Evolutionary conservation across 805 yeast genomes (phyloP).

Genomic region (Sugiyamaella lignohabitans): DNA sequence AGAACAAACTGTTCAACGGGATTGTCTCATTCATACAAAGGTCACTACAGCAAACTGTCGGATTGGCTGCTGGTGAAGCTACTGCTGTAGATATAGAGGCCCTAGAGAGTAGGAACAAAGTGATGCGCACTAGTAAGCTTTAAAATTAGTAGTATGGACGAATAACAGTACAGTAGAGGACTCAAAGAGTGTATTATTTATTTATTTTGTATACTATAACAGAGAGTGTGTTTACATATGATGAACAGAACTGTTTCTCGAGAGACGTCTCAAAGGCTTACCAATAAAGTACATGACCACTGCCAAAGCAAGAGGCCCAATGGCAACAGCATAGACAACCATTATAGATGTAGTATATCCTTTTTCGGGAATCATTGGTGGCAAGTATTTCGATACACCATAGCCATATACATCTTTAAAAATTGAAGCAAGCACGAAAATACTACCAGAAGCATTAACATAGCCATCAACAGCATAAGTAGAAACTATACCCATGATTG

Average conservation of each 20-base stretch:
- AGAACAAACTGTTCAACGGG: no score
- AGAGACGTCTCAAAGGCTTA: constrained; percentile 4
- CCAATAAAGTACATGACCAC: constrained; percentile 9
- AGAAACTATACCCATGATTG: constrained; percentile 2
- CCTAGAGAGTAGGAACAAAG: no score
- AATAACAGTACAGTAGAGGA: no score
- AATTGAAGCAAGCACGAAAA: constrained; percentile 9
- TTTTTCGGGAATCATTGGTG: constrained; percentile 1
- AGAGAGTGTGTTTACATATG: constrained; percentile 4
- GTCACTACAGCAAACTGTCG: no score
- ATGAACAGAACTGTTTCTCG: constrained; percentile 10
- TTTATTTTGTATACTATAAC: no score
- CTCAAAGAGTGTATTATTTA: no score
- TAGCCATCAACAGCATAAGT: constrained; percentile 11
- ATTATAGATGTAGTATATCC: constrained; percentile 8
- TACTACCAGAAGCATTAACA: constrained; percentile 6
- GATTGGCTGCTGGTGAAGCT: no score
- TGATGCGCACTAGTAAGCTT: no score
- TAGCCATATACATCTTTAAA: constrained; percentile 9
- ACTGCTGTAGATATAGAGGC: no score
- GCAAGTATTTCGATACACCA: constrained; percentile 8
- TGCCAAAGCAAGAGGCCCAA: constrained; percentile 1
- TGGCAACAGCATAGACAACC: constrained; percentile 1
- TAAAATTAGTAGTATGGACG: no score
- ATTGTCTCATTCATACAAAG: no score